These are phyloP conservation scores for Eremomyces bilateralis DNA, from an alignment of 495 filamentous ascomycete species.

Conservation along the genomic window DNA sequence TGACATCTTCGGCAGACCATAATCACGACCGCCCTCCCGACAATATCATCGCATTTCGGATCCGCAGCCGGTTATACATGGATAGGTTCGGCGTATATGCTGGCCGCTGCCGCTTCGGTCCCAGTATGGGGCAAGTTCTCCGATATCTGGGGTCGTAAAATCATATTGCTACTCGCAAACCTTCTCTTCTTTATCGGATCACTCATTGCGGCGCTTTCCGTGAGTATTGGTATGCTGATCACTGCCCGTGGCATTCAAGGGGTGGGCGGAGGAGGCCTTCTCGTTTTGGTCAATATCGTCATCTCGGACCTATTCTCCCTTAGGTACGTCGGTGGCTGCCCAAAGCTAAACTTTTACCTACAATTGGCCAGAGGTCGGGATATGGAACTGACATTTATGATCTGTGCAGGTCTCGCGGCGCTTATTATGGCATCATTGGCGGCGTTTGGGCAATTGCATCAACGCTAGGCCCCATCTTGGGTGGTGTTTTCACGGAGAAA, in stretches of 20 bases:
- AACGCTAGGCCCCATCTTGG: constrained; percentile 20
- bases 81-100: constrained; percentile 30
- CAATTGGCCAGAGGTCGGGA: background rate
- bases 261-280: constrained; percentile 60
- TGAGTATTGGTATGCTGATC: constrained; percentile 52
- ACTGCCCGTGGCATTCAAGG: constrained; percentile 61
- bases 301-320: constrained; percentile 66
- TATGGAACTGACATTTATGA: background rate
- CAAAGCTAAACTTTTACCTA: background rate
- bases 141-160: constrained; percentile 76
- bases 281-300: constrained; percentile 60
- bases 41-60: constrained; percentile 24
- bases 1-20: too few relatives aligned
- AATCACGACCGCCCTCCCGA: constrained; percentile 29
- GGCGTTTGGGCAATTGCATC: constrained; percentile 22
- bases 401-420: constrained; percentile 10
- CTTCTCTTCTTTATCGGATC: constrained; percentile 55
- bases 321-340: constrained; percentile 18
- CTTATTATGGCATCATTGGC: constrained; percentile 22
- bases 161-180: constrained; percentile 50
- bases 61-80: constrained; percentile 29
- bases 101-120: constrained; percentile 44
- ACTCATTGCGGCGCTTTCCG: constrained; percentile 44
- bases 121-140: constrained; percentile 67
- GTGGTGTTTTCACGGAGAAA: constrained; percentile 22